Evolutionary conservation across 108 stramenopile genomes (phyloP).

Genomic region (Stephanodiscus minutulus): DNA sequence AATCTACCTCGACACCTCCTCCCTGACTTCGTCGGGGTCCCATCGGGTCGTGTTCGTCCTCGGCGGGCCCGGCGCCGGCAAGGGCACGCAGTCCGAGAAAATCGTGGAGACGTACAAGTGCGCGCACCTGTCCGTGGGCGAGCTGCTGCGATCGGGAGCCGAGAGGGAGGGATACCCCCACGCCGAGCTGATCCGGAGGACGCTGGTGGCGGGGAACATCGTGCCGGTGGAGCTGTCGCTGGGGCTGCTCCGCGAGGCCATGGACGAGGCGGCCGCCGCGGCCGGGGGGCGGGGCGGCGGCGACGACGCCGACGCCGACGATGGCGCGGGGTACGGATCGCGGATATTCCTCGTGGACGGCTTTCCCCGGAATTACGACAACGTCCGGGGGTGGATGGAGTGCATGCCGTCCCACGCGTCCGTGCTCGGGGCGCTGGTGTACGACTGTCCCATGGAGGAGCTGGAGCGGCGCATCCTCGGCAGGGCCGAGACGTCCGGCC

Average conservation of each 20-base stretch:
- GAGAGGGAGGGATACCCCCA: conserved; percentile 67
- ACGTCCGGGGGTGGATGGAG: conserved; percentile 85
- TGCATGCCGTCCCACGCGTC: conserved; percentile 59
- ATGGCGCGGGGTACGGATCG: conserved; percentile 42
- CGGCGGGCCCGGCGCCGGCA: conserved; percentile 94
- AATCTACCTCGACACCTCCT: conserved; percentile 43
- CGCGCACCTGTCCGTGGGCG: conserved; percentile 93
- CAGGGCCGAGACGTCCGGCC: conserved; percentile 87
- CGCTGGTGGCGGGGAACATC: conserved; percentile 88
- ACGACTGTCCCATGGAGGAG: conserved; percentile 88
- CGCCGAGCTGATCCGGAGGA: conserved; percentile 79
- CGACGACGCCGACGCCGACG: conserved; percentile 12
- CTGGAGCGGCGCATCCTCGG: conserved; percentile 78
- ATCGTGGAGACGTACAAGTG: conserved; percentile 80
- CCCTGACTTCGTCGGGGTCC: conserved; percentile 22
- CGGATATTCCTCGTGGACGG: conserved; percentile 94
- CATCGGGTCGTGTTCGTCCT: conserved; percentile 88
- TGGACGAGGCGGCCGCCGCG: conserved; percentile 47
- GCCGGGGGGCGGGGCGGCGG: too few relatives aligned
- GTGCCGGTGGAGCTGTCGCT: conserved; percentile 95
- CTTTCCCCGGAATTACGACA: conserved; percentile 96
- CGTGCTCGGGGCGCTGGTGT: conserved; percentile 78
- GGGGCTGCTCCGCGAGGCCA: conserved; percentile 78
- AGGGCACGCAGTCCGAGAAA: conserved; percentile 92
- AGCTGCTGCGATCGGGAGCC: conserved; percentile 85